A percentile compares a stretch with the other conserved stretches of the same genome.
Conservation (phyloP, 306 rosid species). For the Quercus rubra region DNA sequence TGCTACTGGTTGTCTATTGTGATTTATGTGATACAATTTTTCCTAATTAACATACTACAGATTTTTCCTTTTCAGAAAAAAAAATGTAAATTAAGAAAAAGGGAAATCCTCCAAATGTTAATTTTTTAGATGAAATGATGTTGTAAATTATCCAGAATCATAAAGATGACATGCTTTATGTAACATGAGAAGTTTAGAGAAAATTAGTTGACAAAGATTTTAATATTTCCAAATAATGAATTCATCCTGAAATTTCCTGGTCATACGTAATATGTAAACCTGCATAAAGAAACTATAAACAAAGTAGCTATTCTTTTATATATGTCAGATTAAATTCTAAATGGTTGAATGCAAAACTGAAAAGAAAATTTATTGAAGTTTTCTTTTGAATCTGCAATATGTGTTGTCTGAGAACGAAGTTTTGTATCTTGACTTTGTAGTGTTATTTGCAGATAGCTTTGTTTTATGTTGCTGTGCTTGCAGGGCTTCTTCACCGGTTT, state of each 20-base stretch:
- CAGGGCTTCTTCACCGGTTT: conserved; percentile 83
- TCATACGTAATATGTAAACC: background rate
- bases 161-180: background rate
- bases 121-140: background rate
- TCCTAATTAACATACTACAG: too few species aligned
- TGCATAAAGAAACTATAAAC: background rate
- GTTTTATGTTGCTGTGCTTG: conserved; percentile 86
- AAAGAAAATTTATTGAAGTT: background rate
- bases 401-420: background rate
- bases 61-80: too few species aligned
- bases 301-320: background rate
- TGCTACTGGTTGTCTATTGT: background rate
- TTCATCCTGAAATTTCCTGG: too few species aligned
- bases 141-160: background rate
- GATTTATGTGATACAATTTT: background rate
- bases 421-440: conserved; percentile 31
- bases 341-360: background rate
- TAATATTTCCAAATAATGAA: too few species aligned
- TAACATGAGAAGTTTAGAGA: background rate
- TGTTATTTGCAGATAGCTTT: conserved; percentile 65
- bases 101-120: background rate
- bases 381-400: background rate
- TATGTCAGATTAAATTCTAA: background rate
- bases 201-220: too few species aligned
- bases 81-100: background rate